A percentile compares a stretch with the other conserved stretches of the same genome.
These are phyloP conservation scores for Taxillus chinensis DNA, from an alignment of 164 flowering plant species.

Conservation along the genomic window DNA sequence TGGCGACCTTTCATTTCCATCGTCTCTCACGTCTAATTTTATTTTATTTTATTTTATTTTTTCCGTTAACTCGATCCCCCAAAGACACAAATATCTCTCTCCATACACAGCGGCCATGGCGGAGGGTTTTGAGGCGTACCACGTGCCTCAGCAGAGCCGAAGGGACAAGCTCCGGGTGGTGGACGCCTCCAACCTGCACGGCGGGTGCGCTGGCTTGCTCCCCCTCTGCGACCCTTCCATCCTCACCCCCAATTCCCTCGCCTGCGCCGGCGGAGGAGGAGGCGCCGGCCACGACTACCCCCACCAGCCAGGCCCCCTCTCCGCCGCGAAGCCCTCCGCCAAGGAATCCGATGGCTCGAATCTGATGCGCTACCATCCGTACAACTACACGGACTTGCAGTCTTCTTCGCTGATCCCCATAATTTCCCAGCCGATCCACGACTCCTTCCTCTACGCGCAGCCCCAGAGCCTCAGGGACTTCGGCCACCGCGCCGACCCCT, in stretches of 20 bases:
- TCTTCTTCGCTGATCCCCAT: constrained; percentile 15
- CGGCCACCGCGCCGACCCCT: constrained; percentile 13
- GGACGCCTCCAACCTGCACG: constrained; percentile 10
- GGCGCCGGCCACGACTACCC: constrained; percentile 9
- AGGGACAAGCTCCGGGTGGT: constrained; percentile 67
- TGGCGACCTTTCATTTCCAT: background rate
- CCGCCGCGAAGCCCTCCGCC: constrained; percentile 7
- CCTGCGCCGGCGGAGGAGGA: constrained; percentile 8
- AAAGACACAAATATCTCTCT: background rate
- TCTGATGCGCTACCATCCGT: constrained; percentile 23
- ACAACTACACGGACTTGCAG: constrained; percentile 27
- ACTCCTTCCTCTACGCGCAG: constrained; percentile 20
- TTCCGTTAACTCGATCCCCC: too few relatives aligned
- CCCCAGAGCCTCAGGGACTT: constrained; percentile 20
- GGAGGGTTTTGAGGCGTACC: constrained; percentile 51
- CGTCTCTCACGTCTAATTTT: background rate
- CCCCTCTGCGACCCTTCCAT: constrained; percentile 40
- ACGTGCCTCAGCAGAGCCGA: constrained; percentile 82
- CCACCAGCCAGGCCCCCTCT: background rate
- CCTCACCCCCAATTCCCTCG: constrained; percentile 21
- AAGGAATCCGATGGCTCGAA: constrained; percentile 27
- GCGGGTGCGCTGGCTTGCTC: constrained; percentile 15
- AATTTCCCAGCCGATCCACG: constrained; percentile 31
- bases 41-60: background rate
- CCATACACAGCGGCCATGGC: constrained; percentile 23